Evolutionary conservation across 495 filamentous ascomycete species (phyloP).

Genomic region (Penicillium ucsense): DNA sequence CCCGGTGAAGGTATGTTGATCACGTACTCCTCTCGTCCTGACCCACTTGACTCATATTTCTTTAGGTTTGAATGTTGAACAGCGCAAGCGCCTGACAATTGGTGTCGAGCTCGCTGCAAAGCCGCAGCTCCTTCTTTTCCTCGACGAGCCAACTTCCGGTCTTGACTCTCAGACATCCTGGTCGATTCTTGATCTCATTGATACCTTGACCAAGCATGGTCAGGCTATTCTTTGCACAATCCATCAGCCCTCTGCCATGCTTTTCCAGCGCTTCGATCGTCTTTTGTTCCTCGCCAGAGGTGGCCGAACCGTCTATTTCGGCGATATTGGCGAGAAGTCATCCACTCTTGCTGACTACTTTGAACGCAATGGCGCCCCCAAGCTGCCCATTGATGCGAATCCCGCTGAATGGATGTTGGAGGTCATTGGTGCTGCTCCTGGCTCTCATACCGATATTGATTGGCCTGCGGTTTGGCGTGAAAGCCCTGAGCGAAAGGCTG

Average conservation of each 20-base stretch:
- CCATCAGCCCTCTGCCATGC: conserved; percentile 88
- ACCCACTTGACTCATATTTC: too few species aligned
- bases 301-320: conserved; percentile 83
- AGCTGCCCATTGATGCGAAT: conserved; percentile 64
- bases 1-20: conserved; percentile 51
- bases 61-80: conserved; percentile 66
- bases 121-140: conserved; percentile 73
- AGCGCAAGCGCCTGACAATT: conserved; percentile 75
- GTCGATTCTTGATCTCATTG: conserved; percentile 76
- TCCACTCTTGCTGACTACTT: conserved; percentile 68
- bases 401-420: conserved; percentile 97
- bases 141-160: conserved; percentile 86
- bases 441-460: conserved; percentile 62
- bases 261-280: conserved; percentile 92
- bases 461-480: conserved; percentile 78
- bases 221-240: conserved; percentile 94
- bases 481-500: conserved; percentile 56
- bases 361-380: conserved; percentile 62
- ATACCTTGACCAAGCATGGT: conserved; percentile 78
- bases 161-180: conserved; percentile 86
- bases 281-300: conserved; percentile 75
- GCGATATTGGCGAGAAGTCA: conserved; percentile 76
- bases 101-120: conserved; percentile 82
- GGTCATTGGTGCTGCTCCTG: conserved; percentile 86
- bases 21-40: too few species aligned